Conservation (phyloP, 352 stramenopile species). For the Thraustochytrium sp. region DNA sequence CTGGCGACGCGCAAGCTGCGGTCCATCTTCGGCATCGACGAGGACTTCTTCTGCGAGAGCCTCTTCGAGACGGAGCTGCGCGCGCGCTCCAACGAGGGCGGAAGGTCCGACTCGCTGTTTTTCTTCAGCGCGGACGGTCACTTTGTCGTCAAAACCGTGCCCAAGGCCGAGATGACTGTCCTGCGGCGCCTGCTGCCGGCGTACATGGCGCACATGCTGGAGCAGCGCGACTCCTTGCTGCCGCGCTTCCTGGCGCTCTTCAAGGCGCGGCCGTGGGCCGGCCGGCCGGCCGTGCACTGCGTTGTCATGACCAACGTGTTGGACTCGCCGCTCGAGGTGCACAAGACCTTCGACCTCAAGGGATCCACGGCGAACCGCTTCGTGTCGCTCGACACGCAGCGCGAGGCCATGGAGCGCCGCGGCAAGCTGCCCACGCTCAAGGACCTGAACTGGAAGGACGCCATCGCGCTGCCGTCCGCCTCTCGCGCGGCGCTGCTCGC, state of each 20-base stretch:
- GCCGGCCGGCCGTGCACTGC: slow-evolving; percentile 31
- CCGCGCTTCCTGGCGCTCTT: slow-evolving; percentile 16
- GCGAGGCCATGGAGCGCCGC: not conserved
- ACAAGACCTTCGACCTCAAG: slow-evolving; percentile 51
- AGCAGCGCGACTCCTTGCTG: slow-evolving; percentile 18
- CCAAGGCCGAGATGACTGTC: slow-evolving; percentile 13
- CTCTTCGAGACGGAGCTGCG: slow-evolving; percentile 33
- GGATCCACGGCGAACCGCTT: slow-evolving; percentile 40
- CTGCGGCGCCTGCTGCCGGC: not conserved
- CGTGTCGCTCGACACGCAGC: not conserved
- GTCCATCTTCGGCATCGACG: not conserved
- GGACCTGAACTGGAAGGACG: slow-evolving; percentile 40
- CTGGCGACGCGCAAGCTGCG: slow-evolving; percentile 18
- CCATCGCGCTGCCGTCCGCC: not conserved
- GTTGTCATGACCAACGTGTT: slow-evolving; percentile 50
- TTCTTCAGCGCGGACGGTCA: slow-evolving; percentile 24
- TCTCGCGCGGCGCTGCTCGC: slow-evolving; percentile 43
- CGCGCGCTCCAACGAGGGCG: not conserved
- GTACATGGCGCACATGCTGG: not conserved
- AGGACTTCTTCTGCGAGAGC: slow-evolving; percentile 30
- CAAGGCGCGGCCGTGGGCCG: not conserved
- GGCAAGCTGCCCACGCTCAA: slow-evolving; percentile 42
- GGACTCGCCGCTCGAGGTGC: slow-evolving; percentile 41
- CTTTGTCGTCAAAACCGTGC: slow-evolving; percentile 39
- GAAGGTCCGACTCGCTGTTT: slow-evolving; percentile 5